Conservation (phyloP, 1,284 basidiomycete genomes). For the Malassezia equina region DNA sequence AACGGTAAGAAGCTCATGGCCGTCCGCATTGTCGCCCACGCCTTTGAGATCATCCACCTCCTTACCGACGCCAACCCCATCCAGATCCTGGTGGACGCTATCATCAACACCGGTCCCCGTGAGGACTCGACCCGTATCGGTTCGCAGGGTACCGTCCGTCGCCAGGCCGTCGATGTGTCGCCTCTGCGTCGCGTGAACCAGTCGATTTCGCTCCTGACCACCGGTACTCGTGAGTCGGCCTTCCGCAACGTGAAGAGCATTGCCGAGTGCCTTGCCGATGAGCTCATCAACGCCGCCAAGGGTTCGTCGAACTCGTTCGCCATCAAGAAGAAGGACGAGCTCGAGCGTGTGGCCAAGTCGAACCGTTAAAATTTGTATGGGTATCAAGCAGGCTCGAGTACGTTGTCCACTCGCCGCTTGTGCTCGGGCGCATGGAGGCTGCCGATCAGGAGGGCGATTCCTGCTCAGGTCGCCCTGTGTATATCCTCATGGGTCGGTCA, state of each 20-base stretch:
- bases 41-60: slow-evolving; percentile 99
- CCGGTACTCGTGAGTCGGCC: slow-evolving; percentile 94
- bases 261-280: slow-evolving; percentile 88
- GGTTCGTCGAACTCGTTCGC: slow-evolving; percentile 99
- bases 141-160: slow-evolving; percentile 97
- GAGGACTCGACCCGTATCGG: slow-evolving; percentile 99
- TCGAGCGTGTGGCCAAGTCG: slow-evolving; percentile 99
- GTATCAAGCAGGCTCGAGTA: slow-evolving; percentile 6
- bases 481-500: slow-evolving; percentile 15
- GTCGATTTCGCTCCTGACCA: slow-evolving; percentile 85
- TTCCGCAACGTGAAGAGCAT: slow-evolving; percentile 99
- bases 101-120: slow-evolving; percentile 98
- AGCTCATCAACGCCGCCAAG: slow-evolving; percentile 99
- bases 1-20: slow-evolving; percentile 99
- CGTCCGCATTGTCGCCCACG: slow-evolving; percentile 97
- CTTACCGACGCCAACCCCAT: slow-evolving; percentile 99
- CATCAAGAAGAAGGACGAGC: slow-evolving; percentile 86
- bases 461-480: slow-evolving; percentile 8
- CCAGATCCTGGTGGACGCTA: slow-evolving; percentile 93
- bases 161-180: slow-evolving; percentile 99
- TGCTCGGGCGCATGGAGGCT: slow-evolving; percentile 8
- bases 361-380: slow-evolving; percentile 64
- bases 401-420: slow-evolving; percentile 6
- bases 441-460: slow-evolving; percentile 6
- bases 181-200: slow-evolving; percentile 98